Evolutionary conservation across 2,329 filamentous ascomycete species (phyloP).

Genomic region (Pseudogymnoascus sp.): DNA sequence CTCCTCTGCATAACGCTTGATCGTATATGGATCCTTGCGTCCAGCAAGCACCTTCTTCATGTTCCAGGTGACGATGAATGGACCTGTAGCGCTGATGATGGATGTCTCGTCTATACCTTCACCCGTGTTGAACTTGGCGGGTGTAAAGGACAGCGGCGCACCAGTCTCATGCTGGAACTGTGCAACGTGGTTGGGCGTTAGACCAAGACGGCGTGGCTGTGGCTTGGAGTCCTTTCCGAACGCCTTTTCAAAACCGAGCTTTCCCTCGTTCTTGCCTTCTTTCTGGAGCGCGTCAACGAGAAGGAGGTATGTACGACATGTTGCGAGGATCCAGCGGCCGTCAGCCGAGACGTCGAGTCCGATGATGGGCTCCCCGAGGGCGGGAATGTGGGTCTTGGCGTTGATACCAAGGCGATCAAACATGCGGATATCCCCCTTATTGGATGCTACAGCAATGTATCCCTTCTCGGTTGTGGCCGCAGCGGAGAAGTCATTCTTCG

Average conservation of each 20-base stretch:
- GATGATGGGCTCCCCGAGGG: slow-evolving; percentile 87
- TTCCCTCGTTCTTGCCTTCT: slow-evolving; percentile 90
- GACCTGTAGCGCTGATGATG: slow-evolving; percentile 92
- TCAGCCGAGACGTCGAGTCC: slow-evolving; percentile 93
- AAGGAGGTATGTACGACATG: slow-evolving; percentile 86
- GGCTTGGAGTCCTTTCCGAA: slow-evolving; percentile 92
- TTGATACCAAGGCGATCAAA: slow-evolving; percentile 96
- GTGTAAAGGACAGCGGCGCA: slow-evolving; percentile 75
- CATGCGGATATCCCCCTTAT: slow-evolving; percentile 94
- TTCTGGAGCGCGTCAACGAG: slow-evolving; percentile 89
- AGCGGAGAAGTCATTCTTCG: slow-evolving; percentile 95
- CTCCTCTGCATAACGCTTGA: slow-evolving; percentile 91
- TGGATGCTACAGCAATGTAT: slow-evolving; percentile 91
- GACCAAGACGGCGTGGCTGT: slow-evolving; percentile 77
- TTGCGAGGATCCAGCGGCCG: slow-evolving; percentile 90
- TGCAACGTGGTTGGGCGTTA: slow-evolving; percentile 86
- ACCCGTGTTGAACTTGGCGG: slow-evolving; percentile 88
- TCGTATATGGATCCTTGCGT: slow-evolving; percentile 81
- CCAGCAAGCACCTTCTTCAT: slow-evolving; percentile 79
- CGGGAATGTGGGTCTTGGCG: slow-evolving; percentile 93
- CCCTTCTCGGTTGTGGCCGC: slow-evolving; percentile 93
- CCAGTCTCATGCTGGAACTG: slow-evolving; percentile 97
- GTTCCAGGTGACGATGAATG: slow-evolving; percentile 95
- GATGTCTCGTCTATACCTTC: slow-evolving; percentile 75
- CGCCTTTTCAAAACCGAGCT: slow-evolving; percentile 91